Base-by-base conservation (phyloP, 768 basidiomycete genomes). In the Pleurotus giganteus region DNA sequence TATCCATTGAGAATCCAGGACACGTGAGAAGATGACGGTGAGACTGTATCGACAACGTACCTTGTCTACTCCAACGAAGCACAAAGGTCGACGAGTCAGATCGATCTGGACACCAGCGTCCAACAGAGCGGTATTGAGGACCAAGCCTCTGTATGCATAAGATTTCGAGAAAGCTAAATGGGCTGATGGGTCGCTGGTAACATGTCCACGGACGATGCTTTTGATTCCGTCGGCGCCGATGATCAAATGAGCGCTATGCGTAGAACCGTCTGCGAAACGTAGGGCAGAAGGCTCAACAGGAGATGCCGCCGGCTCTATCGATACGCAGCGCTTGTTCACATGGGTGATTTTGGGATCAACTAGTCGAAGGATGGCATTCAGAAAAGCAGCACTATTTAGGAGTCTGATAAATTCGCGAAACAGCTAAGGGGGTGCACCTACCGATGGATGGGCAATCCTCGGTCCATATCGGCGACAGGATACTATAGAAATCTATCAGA, bases 151-250 rank as follows among this genome's bases (percentile, higher is more conserved):
- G 63, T 80, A 83, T 3, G 78, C 79, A 29, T 74, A 69, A 2
- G 73, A 74, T 53, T 77, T 74, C 17, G 76, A 76, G 64, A 76
- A 85, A 13, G 63, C 63, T 9, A 77, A 64, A 39, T 63, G 56
- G 32, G 63, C 63, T 19, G 57, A 53, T 15, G 57, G 57, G 1
- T 60, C 62, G n/a, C 66, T 70, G 2, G 67, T 60, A 13, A 82
- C 73, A 47, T 66, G 69, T 36, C 57, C 58, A 34, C 81, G 75
- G 15, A 73, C 65, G 3, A 65, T 59, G 58, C 82, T 84, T 66
- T 79, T 84, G 47, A 78, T 70, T 6, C 81, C 81, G 55, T 83
- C 81, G 3, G 78, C 76, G 58, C 78, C 80, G 34, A 84, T 67
- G 4, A 83, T 70, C 4, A 83, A 61, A 54, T 81, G 78, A 3